Conservation (phyloP, 768 basidiomycete genomes). For the Strobilomyces dryophilus region DNA sequence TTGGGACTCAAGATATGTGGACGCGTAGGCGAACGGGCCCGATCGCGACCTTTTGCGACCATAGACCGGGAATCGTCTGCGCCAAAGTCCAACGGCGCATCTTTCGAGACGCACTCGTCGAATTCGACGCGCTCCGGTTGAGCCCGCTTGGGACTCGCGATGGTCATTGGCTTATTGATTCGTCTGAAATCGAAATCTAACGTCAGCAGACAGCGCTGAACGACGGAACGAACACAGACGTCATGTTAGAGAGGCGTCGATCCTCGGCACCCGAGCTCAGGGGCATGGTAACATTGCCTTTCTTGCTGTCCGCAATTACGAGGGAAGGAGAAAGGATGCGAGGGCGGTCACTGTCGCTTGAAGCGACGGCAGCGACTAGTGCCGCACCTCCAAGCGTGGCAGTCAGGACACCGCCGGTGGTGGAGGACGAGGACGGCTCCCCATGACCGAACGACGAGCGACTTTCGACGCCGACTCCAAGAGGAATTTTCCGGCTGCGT, state of each 20-base stretch:
- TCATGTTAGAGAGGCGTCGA: background rate
- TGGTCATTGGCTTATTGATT: background rate
- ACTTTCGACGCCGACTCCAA: background rate
- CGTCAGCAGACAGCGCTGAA: background rate
- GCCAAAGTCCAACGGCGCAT: background rate
- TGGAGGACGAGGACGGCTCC: background rate
- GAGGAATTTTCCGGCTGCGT: background rate
- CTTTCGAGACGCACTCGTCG: background rate
- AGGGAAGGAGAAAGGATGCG: background rate
- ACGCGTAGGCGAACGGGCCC: background rate
- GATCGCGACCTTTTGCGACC: background rate
- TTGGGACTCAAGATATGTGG: background rate
- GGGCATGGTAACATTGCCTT: background rate
- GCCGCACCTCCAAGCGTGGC: background rate
- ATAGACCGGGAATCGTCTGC: background rate
- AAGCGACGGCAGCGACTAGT: background rate
- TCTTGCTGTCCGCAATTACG: background rate
- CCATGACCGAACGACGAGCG: background rate
- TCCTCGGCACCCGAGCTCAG: background rate
- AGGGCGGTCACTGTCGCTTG: background rate
- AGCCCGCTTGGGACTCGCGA: background rate
- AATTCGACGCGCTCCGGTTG: background rate
- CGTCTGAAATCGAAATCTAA: constrained; percentile 5
- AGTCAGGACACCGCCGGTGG: background rate
- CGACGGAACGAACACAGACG: constrained; percentile 5